These are phyloP conservation scores for Scenedesmus sp. DNA, from an alignment of 163 green algal genomes.

Conservation along the genomic window DNA sequence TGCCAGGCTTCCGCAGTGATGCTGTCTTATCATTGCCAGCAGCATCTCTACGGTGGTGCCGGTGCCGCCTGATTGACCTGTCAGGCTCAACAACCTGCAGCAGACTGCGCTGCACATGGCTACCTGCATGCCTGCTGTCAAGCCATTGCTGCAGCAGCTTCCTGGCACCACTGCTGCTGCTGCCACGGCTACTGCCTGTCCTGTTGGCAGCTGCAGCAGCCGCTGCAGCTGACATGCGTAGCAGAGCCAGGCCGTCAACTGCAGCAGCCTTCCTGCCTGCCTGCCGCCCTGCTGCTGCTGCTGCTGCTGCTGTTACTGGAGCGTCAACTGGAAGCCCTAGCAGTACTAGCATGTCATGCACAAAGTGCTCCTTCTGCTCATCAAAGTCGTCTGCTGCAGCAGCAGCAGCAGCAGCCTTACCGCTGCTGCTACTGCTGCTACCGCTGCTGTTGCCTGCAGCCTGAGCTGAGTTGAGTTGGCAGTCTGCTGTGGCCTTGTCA, in stretches of 20 bases:
- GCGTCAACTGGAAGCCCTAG: constrained; percentile 42
- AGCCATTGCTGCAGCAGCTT: neutral
- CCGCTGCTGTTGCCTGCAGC: constrained; percentile 14
- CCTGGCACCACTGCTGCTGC: constrained; percentile 13
- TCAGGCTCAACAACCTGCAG: neutral
- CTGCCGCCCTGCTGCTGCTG: neutral
- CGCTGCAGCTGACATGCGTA: constrained; percentile 27
- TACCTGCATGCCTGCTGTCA: neutral
- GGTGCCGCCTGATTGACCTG: neutral
- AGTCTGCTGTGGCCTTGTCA: neutral
- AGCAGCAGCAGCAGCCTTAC: neutral
- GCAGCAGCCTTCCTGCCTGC: no score
- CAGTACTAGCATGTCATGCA: constrained; percentile 52
- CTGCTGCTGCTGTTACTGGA: constrained; percentile 19
- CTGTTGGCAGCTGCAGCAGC: neutral
- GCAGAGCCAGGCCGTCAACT: neutral
- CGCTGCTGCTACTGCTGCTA: constrained; percentile 7
- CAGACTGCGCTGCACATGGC: neutral
- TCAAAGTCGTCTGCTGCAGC: constrained; percentile 48
- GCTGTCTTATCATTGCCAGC: neutral
- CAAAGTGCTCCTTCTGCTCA: constrained; percentile 51
- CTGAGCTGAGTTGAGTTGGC: neutral
- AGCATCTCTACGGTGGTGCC: neutral
- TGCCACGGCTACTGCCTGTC: constrained; percentile 3
- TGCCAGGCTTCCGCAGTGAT: neutral